Percentiles rank a stretch among this genome's conserved stretches.
Evolutionary conservation across 2,329 filamentous ascomycete genomes (phyloP).

Genomic region (Fusarium oxysporum): DNA sequence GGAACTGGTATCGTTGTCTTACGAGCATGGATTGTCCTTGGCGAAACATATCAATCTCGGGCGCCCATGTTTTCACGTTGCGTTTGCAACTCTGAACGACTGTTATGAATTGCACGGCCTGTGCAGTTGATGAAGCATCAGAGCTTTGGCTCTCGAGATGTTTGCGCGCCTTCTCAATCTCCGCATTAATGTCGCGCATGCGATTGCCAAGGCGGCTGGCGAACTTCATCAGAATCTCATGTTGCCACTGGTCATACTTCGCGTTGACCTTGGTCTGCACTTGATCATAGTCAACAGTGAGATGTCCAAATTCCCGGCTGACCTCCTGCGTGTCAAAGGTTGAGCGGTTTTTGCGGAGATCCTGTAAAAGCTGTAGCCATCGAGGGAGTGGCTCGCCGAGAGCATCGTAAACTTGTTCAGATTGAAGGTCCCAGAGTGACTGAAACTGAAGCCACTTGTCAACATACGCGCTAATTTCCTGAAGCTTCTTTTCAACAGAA

Average conservation of each 20-base stretch:
- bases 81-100: conserved; percentile 96
- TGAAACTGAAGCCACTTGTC: conserved; percentile 99
- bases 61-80: conserved; percentile 93
- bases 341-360: conserved; percentile 92
- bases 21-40: conserved; percentile 94
- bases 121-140: conserved; percentile 93
- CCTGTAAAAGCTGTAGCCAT: conserved; percentile 96
- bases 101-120: conserved; percentile 98
- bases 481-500: conserved; percentile 84
- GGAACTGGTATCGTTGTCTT: conserved; percentile 93
- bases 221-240: conserved; percentile 95
- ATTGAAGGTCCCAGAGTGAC: conserved; percentile 96
- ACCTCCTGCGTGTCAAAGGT: conserved; percentile 98
- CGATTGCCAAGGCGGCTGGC: conserved; percentile 87
- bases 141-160: conserved; percentile 93
- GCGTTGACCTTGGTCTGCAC: conserved; percentile 98
- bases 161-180: conserved; percentile 89
- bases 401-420: conserved; percentile 92
- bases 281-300: conserved; percentile 97
- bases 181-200: conserved; percentile 91
- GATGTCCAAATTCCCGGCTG: conserved; percentile 90
- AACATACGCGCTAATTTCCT: conserved; percentile 84
- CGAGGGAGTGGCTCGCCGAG: conserved; percentile 90
- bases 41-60: conserved; percentile 94
- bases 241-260: conserved; percentile 99